Evolutionary conservation across 768 basidiomycete genomes (phyloP), one percentile per base, ranked within the genome.

Genomic region (Tylopilus sp.): DNA sequence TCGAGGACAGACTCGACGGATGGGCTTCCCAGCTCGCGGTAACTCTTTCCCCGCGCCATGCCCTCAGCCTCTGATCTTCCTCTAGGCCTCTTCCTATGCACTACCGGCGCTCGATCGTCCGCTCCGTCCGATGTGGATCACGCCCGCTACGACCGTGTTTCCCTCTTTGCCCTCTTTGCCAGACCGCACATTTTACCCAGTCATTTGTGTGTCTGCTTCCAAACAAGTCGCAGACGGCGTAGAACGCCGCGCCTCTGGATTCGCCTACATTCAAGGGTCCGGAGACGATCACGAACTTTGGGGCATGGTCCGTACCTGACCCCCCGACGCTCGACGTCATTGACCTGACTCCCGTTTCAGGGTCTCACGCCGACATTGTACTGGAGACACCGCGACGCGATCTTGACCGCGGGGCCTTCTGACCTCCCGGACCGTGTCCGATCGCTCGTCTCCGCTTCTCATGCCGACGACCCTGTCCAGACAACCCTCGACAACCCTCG

Each of bases 281-380:
- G 96, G 94, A 0, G 96, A 98, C 62, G 96, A 98, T 62, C 92
- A 95, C 63, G 94, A 97, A 68, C 74, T 88, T 6, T 95, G 92
- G 93, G 80, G 85, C 26, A 81, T 82, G 82, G 89, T 89, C 50
- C 28, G 75, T 65, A 16, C 28, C 21, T 28, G 13, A 42, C 33
- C 41, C 48, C 33, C 40, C 28, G 13, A 28, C 19, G 36, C 24
- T 38, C 16, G 26, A 6, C 25, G 12, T 6, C 14, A n/a, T 4
- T 30, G 13, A 5, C 10, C 38, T 10, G 22, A 26, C 28, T 2
- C 21, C 21, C 30, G 12, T 24, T 33, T 37, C 59, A 92, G 87
- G 92, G 92, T 5, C 71, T 96, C 50, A 90, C 84, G 1, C 87
- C 94, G 0, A 57, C 64, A 3, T 48, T 85, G 14, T 96, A 88